phyloP scores from a whole-genome alignment of 192 early-diverging fungal genomes.

The Entomortierella parvispora region DNA sequence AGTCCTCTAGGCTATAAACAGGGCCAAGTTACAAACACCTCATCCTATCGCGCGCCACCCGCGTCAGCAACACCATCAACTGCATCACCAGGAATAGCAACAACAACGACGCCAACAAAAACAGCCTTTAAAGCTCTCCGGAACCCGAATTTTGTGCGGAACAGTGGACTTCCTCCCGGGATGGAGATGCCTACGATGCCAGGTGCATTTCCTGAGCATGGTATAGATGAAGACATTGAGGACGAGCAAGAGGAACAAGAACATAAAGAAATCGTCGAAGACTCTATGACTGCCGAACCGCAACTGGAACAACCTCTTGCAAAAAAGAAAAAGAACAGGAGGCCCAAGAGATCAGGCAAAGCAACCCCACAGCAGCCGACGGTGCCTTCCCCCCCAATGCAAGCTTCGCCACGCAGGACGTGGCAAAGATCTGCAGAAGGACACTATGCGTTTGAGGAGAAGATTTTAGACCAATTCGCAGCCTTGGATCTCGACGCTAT shows the following conservation, averaged over 20 bases:
- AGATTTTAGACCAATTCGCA: not conserved
- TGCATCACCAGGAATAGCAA: not conserved
- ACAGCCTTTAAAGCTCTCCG: constrained; percentile 19
- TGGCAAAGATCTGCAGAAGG: constrained; percentile 10
- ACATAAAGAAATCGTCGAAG: too few relatives aligned
- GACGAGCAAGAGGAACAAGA: not conserved
- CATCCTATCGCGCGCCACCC: constrained; percentile 5
- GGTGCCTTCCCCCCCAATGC: too few relatives aligned
- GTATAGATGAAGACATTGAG: not conserved
- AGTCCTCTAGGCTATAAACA: constrained; percentile 3
- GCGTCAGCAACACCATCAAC: constrained; percentile 1
- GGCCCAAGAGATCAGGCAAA: not conserved
- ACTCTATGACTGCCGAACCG: not conserved
- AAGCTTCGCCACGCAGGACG: constrained; percentile 1
- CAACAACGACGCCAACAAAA: not conserved
- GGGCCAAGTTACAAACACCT: constrained; percentile 16
- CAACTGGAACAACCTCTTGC: not conserved
- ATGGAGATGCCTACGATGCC: not conserved
- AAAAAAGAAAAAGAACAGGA: constrained; percentile 8
- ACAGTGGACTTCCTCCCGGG: constrained; percentile 1
- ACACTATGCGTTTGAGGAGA: not conserved
- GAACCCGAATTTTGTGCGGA: constrained; percentile 36
- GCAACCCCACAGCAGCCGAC: too few relatives aligned
- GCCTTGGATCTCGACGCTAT: not conserved
- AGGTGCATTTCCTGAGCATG: not conserved